These are phyloP conservation scores for Penicillium crystallinum DNA, from an alignment of 495 filamentous ascomycete genomes.

Conservation along the genomic window DNA sequence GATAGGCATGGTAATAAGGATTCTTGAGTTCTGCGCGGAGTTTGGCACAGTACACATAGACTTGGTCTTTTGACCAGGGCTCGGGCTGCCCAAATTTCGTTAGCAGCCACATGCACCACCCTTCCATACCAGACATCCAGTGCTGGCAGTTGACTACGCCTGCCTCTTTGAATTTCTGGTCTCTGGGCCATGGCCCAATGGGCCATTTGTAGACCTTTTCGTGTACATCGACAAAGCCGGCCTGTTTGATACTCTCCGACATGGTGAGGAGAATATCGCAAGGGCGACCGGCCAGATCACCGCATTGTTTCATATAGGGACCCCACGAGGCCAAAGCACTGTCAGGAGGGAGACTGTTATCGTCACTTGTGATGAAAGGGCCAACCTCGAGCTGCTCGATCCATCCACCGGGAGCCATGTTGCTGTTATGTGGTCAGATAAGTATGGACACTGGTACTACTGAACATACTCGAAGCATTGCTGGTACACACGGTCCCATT, in stretches of 20 bases:
- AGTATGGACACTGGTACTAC: not conserved
- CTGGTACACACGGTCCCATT: slow-evolving; percentile 28
- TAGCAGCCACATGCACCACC: slow-evolving; percentile 24
- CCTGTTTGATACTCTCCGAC: slow-evolving; percentile 20
- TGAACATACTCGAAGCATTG: slow-evolving; percentile 20
- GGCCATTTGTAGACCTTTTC: slow-evolving; percentile 56
- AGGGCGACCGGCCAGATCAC: slow-evolving; percentile 12
- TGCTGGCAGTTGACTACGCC: slow-evolving; percentile 57
- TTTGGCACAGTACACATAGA: slow-evolving; percentile 19
- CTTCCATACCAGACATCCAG: slow-evolving; percentile 38
- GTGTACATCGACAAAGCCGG: slow-evolving; percentile 34
- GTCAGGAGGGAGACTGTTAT: slow-evolving; percentile 32
- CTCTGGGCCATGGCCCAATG: slow-evolving; percentile 62
- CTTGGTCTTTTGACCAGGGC: slow-evolving; percentile 24
- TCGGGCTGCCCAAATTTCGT: slow-evolving; percentile 19
- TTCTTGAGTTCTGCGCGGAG: slow-evolving; percentile 17
- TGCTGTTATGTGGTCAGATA: slow-evolving; percentile 3
- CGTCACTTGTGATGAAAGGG: slow-evolving; percentile 38
- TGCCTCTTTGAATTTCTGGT: slow-evolving; percentile 58
- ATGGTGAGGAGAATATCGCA: slow-evolving; percentile 17
- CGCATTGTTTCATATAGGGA: slow-evolving; percentile 14
- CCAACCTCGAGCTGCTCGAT: slow-evolving; percentile 49
- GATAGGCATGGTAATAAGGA: slow-evolving; percentile 16
- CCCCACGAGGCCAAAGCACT: slow-evolving; percentile 24
- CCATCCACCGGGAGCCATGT: slow-evolving; percentile 48